Evolutionary conservation across 116 monocot genomes (phyloP).

Genomic region (Zostera marina): DNA sequence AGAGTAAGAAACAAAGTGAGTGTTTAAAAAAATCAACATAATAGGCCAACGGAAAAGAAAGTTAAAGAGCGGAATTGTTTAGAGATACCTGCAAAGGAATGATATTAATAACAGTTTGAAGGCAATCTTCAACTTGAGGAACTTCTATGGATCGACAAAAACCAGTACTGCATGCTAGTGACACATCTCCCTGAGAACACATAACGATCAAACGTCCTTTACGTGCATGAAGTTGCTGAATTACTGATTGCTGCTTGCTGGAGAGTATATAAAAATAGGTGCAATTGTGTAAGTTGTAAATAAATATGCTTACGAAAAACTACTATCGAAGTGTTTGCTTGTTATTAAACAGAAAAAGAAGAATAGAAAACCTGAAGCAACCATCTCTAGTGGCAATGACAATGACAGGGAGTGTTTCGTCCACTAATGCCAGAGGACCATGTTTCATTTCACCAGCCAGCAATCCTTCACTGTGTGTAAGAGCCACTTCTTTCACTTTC

Average conservation of each 20-base stretch:
- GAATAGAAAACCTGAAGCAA: conserved; percentile 58
- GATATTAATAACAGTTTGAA: conserved; percentile 86
- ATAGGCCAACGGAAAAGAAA: background rate
- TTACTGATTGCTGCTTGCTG: conserved; percentile 92
- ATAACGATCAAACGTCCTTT: conserved; percentile 89
- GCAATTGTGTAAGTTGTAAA: too few species aligned
- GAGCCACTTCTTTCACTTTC: conserved; percentile 73
- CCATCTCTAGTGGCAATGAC: conserved; percentile 84
- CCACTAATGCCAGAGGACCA: conserved; percentile 86
- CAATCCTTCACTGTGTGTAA: conserved; percentile 95
- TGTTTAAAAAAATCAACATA: background rate
- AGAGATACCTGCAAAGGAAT: conserved; percentile 67
- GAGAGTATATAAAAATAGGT: background rate
- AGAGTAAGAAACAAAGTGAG: background rate
- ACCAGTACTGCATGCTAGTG: conserved; percentile 43
- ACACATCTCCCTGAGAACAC: conserved; percentile 71
- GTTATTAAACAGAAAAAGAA: background rate
- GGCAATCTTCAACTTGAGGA: conserved; percentile 69
- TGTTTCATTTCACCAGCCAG: conserved; percentile 99
- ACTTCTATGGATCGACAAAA: conserved; percentile 80
- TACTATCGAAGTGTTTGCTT: background rate
- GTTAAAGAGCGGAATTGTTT: background rate
- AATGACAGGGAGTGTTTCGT: conserved; percentile 83
- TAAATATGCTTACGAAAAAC: too few species aligned
- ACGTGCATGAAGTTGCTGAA: conserved; percentile 93